Percentiles rank a stretch among this genome's conserved stretches.
Evolutionary conservation across 2,329 filamentous ascomycete genomes (phyloP).

Genomic region (Cylindrodendrum hubeiense): DNA sequence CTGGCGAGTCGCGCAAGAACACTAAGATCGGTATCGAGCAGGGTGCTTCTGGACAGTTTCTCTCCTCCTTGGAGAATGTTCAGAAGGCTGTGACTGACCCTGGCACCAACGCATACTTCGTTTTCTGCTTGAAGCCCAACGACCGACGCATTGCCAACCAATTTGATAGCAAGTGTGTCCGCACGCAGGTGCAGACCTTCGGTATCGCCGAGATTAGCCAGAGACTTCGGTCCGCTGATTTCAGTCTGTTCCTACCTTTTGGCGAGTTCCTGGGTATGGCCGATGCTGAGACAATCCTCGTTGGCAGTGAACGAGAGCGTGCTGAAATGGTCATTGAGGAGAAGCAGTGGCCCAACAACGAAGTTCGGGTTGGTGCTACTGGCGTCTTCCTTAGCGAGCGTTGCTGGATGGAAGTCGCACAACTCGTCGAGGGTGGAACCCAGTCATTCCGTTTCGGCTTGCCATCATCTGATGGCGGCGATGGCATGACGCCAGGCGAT

Average conservation of each 20-base stretch:
- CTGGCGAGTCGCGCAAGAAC: constrained; percentile 56
- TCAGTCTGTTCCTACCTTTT: constrained; percentile 95
- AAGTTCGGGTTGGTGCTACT: constrained; percentile 90
- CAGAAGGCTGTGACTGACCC: constrained; percentile 85
- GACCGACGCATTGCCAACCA: constrained; percentile 97
- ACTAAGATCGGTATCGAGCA: constrained; percentile 72
- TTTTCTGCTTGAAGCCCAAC: constrained; percentile 98
- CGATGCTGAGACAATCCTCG: constrained; percentile 85
- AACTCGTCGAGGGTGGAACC: constrained; percentile 74
- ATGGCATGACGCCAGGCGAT: constrained; percentile 69
- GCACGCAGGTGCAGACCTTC: constrained; percentile 93
- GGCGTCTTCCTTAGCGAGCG: constrained; percentile 96
- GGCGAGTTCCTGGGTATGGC: constrained; percentile 93
- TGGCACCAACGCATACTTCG: constrained; percentile 92
- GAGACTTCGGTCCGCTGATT: constrained; percentile 90
- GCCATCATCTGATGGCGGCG: constrained; percentile 69
- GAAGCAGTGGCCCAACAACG: constrained; percentile 91
- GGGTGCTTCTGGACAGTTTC: constrained; percentile 92
- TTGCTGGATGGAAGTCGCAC: constrained; percentile 92
- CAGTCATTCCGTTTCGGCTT: constrained; percentile 55
- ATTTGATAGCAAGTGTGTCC: constrained; percentile 98
- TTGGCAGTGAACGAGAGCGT: constrained; percentile 93
- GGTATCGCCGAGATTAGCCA: constrained; percentile 98
- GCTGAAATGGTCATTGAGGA: constrained; percentile 92
- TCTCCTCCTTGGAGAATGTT: constrained; percentile 90